Evolutionary conservation across 83 land plant genomes (phyloP).

Genomic region (Isoetes engelmannii): DNA sequence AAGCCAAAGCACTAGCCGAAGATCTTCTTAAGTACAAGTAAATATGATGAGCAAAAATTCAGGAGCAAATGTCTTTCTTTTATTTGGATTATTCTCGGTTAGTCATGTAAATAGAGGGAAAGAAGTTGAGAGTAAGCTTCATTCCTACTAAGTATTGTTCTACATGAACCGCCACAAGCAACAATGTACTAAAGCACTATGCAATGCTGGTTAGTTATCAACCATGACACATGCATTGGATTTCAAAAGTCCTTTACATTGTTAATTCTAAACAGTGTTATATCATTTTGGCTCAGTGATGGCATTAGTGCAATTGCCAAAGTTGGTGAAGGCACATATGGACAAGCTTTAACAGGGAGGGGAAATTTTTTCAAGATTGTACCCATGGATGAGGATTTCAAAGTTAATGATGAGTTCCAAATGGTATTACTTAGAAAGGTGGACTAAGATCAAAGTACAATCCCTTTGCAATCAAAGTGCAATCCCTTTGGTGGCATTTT

Average conservation of each 20-base stretch:
- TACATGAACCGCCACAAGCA: constrained; percentile 47
- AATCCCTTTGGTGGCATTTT: no score
- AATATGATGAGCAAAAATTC: no score
- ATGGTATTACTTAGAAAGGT: background rate
- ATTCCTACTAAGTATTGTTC: constrained; percentile 35
- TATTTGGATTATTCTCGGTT: no score
- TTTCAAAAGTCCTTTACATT: background rate
- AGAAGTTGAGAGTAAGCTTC: no score
- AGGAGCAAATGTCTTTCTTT: no score
- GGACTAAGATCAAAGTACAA: background rate
- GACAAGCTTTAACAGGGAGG: constrained; percentile 85
- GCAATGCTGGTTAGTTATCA: constrained; percentile 48
- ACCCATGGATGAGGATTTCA: constrained; percentile 78
- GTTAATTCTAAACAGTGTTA: background rate
- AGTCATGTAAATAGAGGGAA: no score
- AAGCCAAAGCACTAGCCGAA: no score
- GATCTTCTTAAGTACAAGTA: no score
- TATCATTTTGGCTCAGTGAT: background rate
- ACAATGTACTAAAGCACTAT: constrained; percentile 41
- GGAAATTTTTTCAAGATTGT: constrained; percentile 80
- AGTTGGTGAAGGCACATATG: constrained; percentile 97
- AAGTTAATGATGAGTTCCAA: constrained; percentile 86
- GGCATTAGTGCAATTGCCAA: constrained; percentile 35
- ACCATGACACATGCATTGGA: background rate
- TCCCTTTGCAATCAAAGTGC: no score